phyloP scores from a whole-genome alignment of 1,284 basidiomycete species.

The Boletus subluridellus region DNA sequence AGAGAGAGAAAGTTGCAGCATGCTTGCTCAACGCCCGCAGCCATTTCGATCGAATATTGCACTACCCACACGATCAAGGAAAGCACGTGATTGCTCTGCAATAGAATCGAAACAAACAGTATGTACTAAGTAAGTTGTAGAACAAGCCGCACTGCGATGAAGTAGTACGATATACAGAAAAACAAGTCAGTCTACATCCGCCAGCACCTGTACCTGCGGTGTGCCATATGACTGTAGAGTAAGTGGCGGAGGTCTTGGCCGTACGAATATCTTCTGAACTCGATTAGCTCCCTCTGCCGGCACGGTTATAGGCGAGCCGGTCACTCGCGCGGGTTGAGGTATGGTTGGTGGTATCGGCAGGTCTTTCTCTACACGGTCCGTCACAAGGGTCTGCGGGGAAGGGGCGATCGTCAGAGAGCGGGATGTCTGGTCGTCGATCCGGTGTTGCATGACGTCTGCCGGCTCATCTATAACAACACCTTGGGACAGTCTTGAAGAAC shows the following conservation, averaged over 20 bases:
- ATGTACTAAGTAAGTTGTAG: not conserved
- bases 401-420: not conserved
- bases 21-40: conserved; percentile 7
- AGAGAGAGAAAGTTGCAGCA: conserved; percentile 7
- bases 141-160: conserved; percentile 9
- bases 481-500: not conserved
- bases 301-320: conserved; percentile 35
- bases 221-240: conserved; percentile 13
- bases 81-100: conserved; percentile 22
- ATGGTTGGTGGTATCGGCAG: conserved; percentile 26
- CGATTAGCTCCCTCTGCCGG: conserved; percentile 28
- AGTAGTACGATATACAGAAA: not conserved
- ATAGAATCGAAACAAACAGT: not conserved
- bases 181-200: conserved; percentile 9
- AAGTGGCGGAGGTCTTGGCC: conserved; percentile 44
- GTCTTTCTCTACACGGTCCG: conserved; percentile 1
- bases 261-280: conserved; percentile 40
- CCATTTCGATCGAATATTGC: conserved; percentile 10
- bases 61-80: not conserved
- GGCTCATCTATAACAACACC: not conserved
- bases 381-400: not conserved
- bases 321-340: conserved; percentile 28
- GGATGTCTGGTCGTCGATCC: conserved; percentile 1
- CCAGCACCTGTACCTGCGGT: conserved; percentile 19
- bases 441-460: not conserved